These are phyloP conservation scores for Silene latifolia DNA, from an alignment of 148 eudicot genomes.

Conservation along the genomic window DNA sequence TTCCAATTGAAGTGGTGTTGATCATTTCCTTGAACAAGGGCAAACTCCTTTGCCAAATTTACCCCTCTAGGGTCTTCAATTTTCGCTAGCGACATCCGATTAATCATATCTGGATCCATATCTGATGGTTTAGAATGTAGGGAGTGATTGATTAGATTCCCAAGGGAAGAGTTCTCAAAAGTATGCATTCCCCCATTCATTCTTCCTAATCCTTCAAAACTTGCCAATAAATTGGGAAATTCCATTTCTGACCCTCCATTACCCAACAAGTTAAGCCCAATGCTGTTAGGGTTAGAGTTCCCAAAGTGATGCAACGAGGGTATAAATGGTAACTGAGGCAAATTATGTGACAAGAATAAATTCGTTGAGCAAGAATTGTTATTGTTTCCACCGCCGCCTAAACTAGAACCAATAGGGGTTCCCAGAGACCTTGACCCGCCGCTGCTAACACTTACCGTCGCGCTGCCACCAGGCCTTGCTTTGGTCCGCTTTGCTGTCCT, in stretches of 20 bases:
- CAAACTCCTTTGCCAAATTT: conserved; percentile 20
- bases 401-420: not conserved
- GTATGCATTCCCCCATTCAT: conserved; percentile 21
- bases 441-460: not conserved
- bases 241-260: conserved; percentile 24
- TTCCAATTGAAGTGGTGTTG: conserved; percentile 23
- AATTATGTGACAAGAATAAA: conserved; percentile 17
- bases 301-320: conserved; percentile 18
- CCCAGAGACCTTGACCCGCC: not conserved
- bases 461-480: conserved; percentile 1
- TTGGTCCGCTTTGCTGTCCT: conserved; percentile 20
- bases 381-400: not conserved
- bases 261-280: conserved; percentile 19
- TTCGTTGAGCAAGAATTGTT: conserved; percentile 16
- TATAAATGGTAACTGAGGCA: conserved; percentile 20
- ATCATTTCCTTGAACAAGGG: conserved; percentile 7
- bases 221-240: conserved; percentile 20
- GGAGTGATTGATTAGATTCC: not conserved
- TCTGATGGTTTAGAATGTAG: conserved; percentile 22
- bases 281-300: conserved; percentile 18
- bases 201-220: conserved; percentile 26
- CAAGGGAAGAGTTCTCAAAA: conserved; percentile 11
- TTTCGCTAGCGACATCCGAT: conserved; percentile 18
- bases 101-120: conserved; percentile 5
- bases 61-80: conserved; percentile 13